Evolutionary conservation across 169 alveolate genomes (phyloP), one percentile per base, ranked within the genome.

Genomic region (Plasmodium knowlesi): DNA sequence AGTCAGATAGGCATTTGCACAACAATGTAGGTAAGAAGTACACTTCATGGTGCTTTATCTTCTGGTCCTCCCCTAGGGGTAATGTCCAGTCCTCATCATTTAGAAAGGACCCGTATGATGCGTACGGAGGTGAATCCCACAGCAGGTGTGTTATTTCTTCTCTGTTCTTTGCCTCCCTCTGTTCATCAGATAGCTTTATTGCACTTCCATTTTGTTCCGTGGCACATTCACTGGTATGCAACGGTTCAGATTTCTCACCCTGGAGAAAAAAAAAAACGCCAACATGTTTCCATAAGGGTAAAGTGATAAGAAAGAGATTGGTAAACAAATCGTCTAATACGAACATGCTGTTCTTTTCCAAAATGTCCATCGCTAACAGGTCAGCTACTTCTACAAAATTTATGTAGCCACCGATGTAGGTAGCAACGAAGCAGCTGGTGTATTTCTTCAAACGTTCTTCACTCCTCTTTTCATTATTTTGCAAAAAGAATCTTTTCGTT

Each of bases 241-340:
- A 43, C 12, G 54, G 19, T 32, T 6, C 43, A 3, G 39, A 34
- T 14, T 80, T 22, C 19, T 84, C 37, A 53, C 30, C 30, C 37
- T 43, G 76, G 43, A 37, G 19, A 84, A 8, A 84, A 30, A 37
- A 72, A 25, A 72, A 71, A 25, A 37, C 34, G 3, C 12, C 32
- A 72, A 43, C 73, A 10, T 61, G 32, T 41, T 84, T 84, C 39
- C 46, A 84, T 46, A 84, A 32, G 19, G 92, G 92, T 25, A 84
- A 84, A n/a, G 53, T 84, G 74, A 73, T 46, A 41, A 84, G 82
- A 73, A 84, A 71, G 39, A 84, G 43, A 25, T 28, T 84, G 46
- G 92, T 84, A 67, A 84, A 72, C n/a, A 84, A 41, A 73, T 84
- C 92, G 34, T 84, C 92, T 73, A 84, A 84, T 84, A 84, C 12